Percentiles rank a stretch among this genome's conserved stretches.
phyloP scores from a whole-genome alignment of 495 filamentous ascomycete genomes.

The Aspergillus homomorphus region DNA sequence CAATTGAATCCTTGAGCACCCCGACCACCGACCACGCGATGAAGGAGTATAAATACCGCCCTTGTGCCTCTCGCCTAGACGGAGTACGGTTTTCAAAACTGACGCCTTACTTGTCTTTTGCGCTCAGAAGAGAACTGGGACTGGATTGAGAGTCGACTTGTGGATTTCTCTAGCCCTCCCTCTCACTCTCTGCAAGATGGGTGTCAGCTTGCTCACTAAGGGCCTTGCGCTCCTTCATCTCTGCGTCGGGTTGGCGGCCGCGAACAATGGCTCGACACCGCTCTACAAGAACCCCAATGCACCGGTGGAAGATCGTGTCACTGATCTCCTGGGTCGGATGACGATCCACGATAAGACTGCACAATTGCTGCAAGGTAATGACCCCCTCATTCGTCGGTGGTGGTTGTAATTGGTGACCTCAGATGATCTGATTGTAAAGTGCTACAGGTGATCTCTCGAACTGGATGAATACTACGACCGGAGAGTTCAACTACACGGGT shows the following conservation, averaged over 20 bases:
- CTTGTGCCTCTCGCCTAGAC: neutral
- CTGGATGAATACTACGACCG: slow-evolving; percentile 60
- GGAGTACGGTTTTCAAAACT: neutral
- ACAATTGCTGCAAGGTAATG: slow-evolving; percentile 59
- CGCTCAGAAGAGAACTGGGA: neutral
- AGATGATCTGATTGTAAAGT: neutral
- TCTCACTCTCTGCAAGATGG: slow-evolving; percentile 15
- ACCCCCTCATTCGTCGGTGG: too few relatives aligned
- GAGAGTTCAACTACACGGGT: slow-evolving; percentile 60
- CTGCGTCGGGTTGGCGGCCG: slow-evolving; percentile 20
- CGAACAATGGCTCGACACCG: slow-evolving; percentile 19
- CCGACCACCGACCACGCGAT: neutral
- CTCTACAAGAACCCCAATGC: slow-evolving; percentile 62
- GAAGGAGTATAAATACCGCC: neutral
- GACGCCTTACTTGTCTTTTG: neutral
- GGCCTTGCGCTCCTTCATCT: slow-evolving; percentile 34
- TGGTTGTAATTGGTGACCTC: neutral
- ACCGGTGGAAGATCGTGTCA: slow-evolving; percentile 57
- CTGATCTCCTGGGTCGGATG: slow-evolving; percentile 65
- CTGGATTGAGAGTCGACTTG: neutral
- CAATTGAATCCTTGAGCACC: neutral
- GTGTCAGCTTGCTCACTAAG: slow-evolving; percentile 24
- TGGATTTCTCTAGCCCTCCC: neutral
- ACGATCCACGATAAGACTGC: slow-evolving; percentile 66
- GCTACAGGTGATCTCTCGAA: slow-evolving; percentile 59